phyloP scores from a whole-genome alignment of 352 stramenopile genomes.

The Globisporangium splendens region DNA sequence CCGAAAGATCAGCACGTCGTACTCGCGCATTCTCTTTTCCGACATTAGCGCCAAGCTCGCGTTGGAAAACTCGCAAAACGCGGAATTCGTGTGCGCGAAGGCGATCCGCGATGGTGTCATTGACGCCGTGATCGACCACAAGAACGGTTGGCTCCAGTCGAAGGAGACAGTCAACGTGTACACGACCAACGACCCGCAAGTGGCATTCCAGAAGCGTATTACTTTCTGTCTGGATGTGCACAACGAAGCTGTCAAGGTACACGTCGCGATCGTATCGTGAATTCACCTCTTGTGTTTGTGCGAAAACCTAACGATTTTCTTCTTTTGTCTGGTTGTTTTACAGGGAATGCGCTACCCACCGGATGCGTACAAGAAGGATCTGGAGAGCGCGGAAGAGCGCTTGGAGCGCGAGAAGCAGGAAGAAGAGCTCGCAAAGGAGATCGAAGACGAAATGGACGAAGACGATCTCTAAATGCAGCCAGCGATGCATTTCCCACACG shows the following conservation, averaged over 20 bases:
- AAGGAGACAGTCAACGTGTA: constrained; percentile 88
- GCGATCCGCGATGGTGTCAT: constrained; percentile 98
- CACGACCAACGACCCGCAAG: constrained; percentile 92
- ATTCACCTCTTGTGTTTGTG: background rate
- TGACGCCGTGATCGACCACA: constrained; percentile 97
- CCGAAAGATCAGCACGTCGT: constrained; percentile 95
- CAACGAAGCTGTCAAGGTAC: constrained; percentile 96
- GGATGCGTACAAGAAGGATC: constrained; percentile 97
- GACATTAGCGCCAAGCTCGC: constrained; percentile 95
- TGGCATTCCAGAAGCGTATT: constrained; percentile 96
- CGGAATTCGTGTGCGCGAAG: constrained; percentile 98
- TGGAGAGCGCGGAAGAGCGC: constrained; percentile 90
- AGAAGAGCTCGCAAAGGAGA: constrained; percentile 95
- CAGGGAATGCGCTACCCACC: constrained; percentile 95
- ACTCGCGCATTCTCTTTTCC: constrained; percentile 86
- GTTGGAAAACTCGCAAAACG: constrained; percentile 89
- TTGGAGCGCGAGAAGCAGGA: constrained; percentile 92
- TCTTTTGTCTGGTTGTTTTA: background rate
- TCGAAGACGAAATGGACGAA: constrained; percentile 95
- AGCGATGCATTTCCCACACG: background rate
- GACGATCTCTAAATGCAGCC: constrained; percentile 65
- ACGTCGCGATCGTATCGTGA: background rate
- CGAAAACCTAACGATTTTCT: constrained; percentile 1
- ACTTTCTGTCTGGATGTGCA: constrained; percentile 98
- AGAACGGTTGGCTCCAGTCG: constrained; percentile 91